Conservation (phyloP, 2,329 filamentous ascomycete species). For the Colletotrichum sublineola region DNA sequence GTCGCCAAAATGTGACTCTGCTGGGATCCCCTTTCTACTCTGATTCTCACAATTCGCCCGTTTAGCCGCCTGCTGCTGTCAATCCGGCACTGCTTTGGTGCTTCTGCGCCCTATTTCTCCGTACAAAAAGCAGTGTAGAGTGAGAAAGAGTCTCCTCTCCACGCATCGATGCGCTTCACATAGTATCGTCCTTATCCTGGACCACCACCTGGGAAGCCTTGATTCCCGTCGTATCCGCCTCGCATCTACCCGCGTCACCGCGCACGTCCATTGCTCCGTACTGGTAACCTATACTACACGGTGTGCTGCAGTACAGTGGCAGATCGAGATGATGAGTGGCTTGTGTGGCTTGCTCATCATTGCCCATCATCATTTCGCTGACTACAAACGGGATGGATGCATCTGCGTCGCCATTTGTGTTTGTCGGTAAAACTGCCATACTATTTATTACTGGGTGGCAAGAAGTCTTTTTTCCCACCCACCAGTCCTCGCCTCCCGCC, state of each 20-base stretch:
- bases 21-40: constrained; percentile 1
- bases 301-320: too few species aligned
- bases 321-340: neutral
- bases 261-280: neutral
- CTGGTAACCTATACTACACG: too few species aligned
- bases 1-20: neutral
- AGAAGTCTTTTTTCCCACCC: too few species aligned
- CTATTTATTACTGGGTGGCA: too few species aligned
- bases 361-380: constrained; percentile 18
- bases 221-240: constrained; percentile 14
- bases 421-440: neutral
- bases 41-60: neutral
- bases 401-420: neutral
- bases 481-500: neutral
- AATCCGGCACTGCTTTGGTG: too few species aligned
- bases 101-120: too few species aligned
- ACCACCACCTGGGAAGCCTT: neutral
- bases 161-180: too few species aligned
- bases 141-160: too few species aligned
- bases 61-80: too few species aligned
- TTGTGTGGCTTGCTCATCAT: neutral
- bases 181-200: neutral
- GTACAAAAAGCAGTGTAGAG: too few species aligned
- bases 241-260: constrained; percentile 23
- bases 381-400: constrained; percentile 6